phyloP scores from a whole-genome alignment of 176 grass and related monocot genomes.

The Lolium rigidum region DNA sequence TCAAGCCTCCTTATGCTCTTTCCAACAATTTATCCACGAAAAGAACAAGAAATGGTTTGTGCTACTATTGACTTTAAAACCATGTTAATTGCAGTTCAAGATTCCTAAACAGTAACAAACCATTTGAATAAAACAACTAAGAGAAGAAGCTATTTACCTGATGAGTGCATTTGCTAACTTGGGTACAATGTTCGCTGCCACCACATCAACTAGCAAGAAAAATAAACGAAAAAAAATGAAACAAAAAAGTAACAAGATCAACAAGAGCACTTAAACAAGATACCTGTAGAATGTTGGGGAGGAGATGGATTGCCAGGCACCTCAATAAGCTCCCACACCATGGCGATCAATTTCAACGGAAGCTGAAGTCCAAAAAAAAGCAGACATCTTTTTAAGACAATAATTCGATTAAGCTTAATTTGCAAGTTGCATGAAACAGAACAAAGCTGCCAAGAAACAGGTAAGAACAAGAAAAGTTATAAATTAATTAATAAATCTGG shows the following conservation, averaged over 20 bases:
- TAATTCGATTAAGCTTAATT: not conserved
- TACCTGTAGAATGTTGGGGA: slow-evolving; percentile 41
- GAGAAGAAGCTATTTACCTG: slow-evolving; percentile 36
- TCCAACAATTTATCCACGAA: not conserved
- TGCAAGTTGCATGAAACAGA: not conserved
- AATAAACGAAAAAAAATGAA: not conserved
- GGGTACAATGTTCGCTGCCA: slow-evolving; percentile 49
- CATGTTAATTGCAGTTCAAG: not conserved
- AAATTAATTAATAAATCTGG: not conserved
- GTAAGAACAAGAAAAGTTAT: not conserved
- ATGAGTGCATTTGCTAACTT: slow-evolving; percentile 50
- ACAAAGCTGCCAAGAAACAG: not conserved
- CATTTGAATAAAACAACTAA: not conserved
- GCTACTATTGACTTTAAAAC: not conserved
- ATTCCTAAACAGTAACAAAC: not conserved
- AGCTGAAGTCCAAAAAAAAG: not conserved
- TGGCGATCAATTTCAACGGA: not conserved
- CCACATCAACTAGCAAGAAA: slow-evolving; percentile 45
- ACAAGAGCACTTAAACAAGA: not conserved
- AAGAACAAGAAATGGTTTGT: not conserved
- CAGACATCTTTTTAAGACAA: not conserved
- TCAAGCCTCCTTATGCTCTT: not conserved
- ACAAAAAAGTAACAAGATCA: not conserved
- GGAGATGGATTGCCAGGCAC: slow-evolving; percentile 35
- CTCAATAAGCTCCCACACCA: slow-evolving; percentile 45